Percentiles rank a stretch among this genome's conserved stretches.
Conservation (phyloP, 2,329 filamentous ascomycete species). For the Nothophoma quercina region DNA sequence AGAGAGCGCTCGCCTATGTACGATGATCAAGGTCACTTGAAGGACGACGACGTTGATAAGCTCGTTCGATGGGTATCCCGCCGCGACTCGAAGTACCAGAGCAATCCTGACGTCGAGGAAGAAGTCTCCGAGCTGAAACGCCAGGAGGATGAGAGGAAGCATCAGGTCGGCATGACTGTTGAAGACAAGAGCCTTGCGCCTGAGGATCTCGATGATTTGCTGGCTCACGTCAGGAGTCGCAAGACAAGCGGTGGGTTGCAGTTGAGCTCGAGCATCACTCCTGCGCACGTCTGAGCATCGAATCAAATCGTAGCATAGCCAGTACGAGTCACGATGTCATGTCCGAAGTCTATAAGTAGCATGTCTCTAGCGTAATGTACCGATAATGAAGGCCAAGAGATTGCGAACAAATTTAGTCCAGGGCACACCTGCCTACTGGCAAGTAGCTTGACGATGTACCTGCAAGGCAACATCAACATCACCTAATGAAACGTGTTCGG, state of each 20-base stretch:
- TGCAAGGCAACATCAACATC: too few relatives aligned
- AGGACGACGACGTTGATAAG: slow-evolving; percentile 19
- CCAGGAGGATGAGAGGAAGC: slow-evolving; percentile 23
- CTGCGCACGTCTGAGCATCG: slow-evolving; percentile 1
- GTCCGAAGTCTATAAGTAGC: too few relatives aligned
- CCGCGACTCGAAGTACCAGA: slow-evolving; percentile 12
- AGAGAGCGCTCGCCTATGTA: slow-evolving; percentile 11
- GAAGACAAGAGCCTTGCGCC: slow-evolving; percentile 24
- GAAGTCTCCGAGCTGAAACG: slow-evolving; percentile 1
- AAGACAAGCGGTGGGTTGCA: neutral
- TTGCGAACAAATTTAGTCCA: neutral
- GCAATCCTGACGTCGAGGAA: slow-evolving; percentile 2
- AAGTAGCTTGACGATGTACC: too few relatives aligned
- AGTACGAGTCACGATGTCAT: neutral
- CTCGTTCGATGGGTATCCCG: slow-evolving; percentile 20
- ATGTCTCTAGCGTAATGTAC: neutral
- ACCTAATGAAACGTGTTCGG: too few relatives aligned
- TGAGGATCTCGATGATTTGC: slow-evolving; percentile 19
- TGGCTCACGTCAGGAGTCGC: slow-evolving; percentile 9
- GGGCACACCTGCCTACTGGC: too few relatives aligned
- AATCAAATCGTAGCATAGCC: neutral
- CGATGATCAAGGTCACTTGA: neutral
- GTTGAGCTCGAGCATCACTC: slow-evolving; percentile 11
- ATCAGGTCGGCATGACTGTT: slow-evolving; percentile 28
- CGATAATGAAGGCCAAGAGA: neutral